Evolutionary conservation across 2,329 filamentous ascomycete species (phyloP), one percentile per base, ranked within the genome.

Genomic region (Arthrobotrys sinensis): DNA sequence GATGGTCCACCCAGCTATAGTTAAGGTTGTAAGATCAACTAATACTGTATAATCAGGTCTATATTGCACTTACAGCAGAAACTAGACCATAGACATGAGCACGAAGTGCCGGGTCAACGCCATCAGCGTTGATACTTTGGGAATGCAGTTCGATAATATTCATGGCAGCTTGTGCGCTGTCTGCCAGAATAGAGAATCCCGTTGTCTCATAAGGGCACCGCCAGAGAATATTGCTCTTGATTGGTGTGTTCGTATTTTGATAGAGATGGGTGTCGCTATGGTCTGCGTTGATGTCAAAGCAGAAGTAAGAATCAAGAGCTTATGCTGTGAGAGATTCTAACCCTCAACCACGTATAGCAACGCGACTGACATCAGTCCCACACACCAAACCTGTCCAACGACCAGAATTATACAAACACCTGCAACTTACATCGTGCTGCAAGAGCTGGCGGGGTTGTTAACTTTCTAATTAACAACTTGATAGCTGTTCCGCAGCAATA

Each of bases 81-180:
- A 97, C 92, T 36, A 99, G 90, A 86, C 93, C 97, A 86, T 93
- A 95, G 83, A 99, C 91, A 85, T 97, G 93, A 32, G 94, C 94
- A 83, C 94, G 91, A 82, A 97, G 93, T 86, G 97, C 93, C 48
- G 94, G 93, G 84, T 98, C 94, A 71, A 98, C 92, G 76, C 91
- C 87, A 83, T 90, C 89, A 55, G 36, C 1, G 14, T n/a, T 57
- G 10, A 24, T 19, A n/a, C 6, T 32, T 11, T 36, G 52, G 16
- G 21, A 3, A n/a, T n/a, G 34, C 71, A 84, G 83, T 73, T 84
- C 86, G 63, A 7, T 32, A 12, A 50, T 16, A 14, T 68, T 24
- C 45, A 68, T 45, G 34, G 12, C 10, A 10, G 12, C 12, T 12
- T 1, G 8, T 38, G 12, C 8, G 36, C 36, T 38, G 8, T 38